Evolutionary conservation across 2,329 filamentous ascomycete species (phyloP).

Genomic region (Trichoderma sp.): DNA sequence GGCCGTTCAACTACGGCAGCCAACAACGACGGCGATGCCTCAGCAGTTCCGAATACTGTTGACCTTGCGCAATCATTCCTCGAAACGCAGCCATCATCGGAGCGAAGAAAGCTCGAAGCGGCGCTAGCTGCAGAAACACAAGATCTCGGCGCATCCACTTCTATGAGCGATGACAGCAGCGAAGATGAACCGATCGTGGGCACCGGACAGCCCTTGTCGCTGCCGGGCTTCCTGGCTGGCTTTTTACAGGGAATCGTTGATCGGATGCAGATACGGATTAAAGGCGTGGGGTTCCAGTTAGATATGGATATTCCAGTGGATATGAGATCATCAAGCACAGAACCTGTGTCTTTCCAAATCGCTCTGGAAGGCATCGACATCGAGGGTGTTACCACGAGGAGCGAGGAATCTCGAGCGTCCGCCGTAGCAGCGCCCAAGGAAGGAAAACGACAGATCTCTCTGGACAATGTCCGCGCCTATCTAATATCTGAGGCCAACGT

Average conservation of each 20-base stretch:
- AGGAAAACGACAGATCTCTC: constrained; percentile 62
- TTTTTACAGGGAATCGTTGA: constrained; percentile 74
- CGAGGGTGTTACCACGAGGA: constrained; percentile 58
- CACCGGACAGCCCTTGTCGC: constrained; percentile 66
- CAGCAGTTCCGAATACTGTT: constrained; percentile 62
- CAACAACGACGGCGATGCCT: constrained; percentile 29
- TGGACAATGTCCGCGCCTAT: constrained; percentile 62
- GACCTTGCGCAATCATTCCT: constrained; percentile 77
- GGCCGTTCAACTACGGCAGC: constrained; percentile 41
- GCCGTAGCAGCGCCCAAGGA: constrained; percentile 48
- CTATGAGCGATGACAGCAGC: constrained; percentile 59
- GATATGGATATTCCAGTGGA: constrained; percentile 58
- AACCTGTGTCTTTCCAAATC: constrained; percentile 62
- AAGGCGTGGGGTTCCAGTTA: constrained; percentile 62
- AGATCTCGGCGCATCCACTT: constrained; percentile 59
- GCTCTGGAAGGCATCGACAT: constrained; percentile 63
- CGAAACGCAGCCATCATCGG: constrained; percentile 63
- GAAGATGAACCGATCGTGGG: constrained; percentile 61
- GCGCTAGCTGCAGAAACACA: constrained; percentile 62
- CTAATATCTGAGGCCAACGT: constrained; percentile 66
- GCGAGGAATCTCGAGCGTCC: constrained; percentile 32
- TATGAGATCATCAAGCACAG: constrained; percentile 42
- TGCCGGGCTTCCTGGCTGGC: constrained; percentile 67
- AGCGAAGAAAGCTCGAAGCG: constrained; percentile 66
- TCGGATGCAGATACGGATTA: constrained; percentile 64